A percentile compares a stretch with the other conserved stretches of the same genome.
These are phyloP conservation scores for Nannizziopsis barbatae DNA, from an alignment of 2,329 filamentous ascomycete species.

Conservation along the genomic window DNA sequence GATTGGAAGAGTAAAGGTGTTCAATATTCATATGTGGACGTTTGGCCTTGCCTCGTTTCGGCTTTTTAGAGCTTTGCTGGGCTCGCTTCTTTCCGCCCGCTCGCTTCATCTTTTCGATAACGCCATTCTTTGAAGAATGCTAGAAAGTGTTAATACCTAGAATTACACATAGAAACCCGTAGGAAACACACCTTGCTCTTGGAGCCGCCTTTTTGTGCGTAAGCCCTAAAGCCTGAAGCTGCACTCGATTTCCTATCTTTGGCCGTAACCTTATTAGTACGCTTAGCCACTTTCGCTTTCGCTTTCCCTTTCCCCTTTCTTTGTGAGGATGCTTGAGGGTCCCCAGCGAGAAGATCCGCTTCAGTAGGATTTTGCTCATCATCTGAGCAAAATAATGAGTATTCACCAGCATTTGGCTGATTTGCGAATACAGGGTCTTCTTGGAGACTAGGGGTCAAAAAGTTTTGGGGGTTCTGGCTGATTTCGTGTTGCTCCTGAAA, in stretches of 20 bases:
- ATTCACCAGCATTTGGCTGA: background rate
- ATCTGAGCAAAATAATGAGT: constrained; percentile 8
- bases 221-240: constrained; percentile 6
- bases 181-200: background rate
- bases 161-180: too few species aligned
- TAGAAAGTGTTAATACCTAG: background rate
- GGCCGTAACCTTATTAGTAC: background rate
- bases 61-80: background rate
- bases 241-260: constrained; percentile 1
- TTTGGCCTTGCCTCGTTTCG: background rate
- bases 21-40: constrained; percentile 9
- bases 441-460: background rate
- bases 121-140: background rate
- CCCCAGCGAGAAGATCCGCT: background rate
- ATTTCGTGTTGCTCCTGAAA: too few species aligned
- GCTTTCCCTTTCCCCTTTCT: background rate
- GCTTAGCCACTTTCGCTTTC: background rate
- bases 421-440: background rate
- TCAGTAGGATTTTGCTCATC: background rate
- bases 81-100: background rate
- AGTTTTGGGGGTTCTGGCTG: background rate
- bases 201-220: background rate
- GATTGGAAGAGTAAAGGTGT: constrained; percentile 10
- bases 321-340: background rate
- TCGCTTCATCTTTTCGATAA: background rate